Evolutionary conservation across 2,329 filamentous ascomycete genomes (phyloP).

Genomic region (Cladophialophora carrionii): DNA sequence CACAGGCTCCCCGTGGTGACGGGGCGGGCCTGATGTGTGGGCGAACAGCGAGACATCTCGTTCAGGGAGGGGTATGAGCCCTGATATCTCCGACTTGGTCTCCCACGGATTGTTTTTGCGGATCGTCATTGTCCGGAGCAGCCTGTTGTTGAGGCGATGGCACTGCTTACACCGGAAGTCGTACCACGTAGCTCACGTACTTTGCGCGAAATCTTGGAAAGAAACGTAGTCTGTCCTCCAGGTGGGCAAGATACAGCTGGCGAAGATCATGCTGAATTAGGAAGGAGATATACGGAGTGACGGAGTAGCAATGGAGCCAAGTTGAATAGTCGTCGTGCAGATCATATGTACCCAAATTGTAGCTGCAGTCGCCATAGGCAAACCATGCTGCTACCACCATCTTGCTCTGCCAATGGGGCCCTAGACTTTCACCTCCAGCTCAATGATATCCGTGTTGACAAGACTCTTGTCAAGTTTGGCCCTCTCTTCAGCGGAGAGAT

Average conservation of each 20-base stretch:
- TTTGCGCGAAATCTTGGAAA: neutral
- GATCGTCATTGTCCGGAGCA: constrained; percentile 18
- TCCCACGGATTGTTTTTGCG: constrained; percentile 23
- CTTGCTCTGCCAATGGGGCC: neutral
- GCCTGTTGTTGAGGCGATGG: neutral
- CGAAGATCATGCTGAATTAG: neutral
- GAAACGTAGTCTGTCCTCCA: too few relatives aligned
- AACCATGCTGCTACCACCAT: neutral
- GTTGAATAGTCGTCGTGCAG: neutral
- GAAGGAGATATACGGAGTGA: neutral
- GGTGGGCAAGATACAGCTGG: neutral
- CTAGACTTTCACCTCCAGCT: constrained; percentile 21
- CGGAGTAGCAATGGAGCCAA: neutral
- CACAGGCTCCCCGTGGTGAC: constrained; percentile 39
- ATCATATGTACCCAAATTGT: neutral
- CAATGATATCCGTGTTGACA: constrained; percentile 21
- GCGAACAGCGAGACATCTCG: constrained; percentile 37
- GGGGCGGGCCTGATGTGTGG: constrained; percentile 41
- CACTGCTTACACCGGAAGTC: neutral
- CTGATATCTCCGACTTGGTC: constrained; percentile 2
- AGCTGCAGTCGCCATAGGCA: neutral
- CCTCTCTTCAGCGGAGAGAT: constrained; percentile 48
- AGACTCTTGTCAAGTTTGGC: constrained; percentile 26
- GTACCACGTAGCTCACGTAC: neutral
- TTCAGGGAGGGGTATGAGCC: constrained; percentile 1